Evolutionary conservation across 1,284 basidiomycete species (phyloP), one percentile per base, ranked within the genome.

Genomic region (Cutaneotrichosporon dermatis): DNA sequence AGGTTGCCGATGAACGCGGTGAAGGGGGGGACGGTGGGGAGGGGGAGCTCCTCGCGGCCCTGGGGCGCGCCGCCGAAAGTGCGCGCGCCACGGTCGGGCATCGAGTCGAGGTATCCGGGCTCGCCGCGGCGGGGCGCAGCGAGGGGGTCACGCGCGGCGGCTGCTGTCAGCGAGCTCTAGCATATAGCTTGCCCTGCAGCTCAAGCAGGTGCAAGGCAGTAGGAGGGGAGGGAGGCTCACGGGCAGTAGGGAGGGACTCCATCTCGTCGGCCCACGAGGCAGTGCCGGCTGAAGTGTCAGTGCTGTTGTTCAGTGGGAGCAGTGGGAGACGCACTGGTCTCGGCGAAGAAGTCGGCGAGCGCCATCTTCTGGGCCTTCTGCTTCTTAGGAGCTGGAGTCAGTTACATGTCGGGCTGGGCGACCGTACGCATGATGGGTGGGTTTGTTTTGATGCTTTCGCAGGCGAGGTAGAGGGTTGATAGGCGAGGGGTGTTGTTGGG

Each of bases 1-100:
- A 99, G 82, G 79, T 99, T 99, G 58, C 95, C 96, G 66, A 99
- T 83, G 70, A 93, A 99, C 7, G 91, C 94, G 42, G 94, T 99
- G 80, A 86, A 99, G 10, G 96, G 96, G 12, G 96, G 92, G 63
- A 86, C 85, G 51, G 90, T 90, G n/a, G 96, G 96, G 41, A 99
- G 79, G 36, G 96, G 94, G 12, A 98, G 81, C 75, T 99, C 95
- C 72, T 94, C 92, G 63, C 93, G 86, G 52, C 84, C 82, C 62
- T 85, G 82, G 33, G 79, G 75, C 36, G 72, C 75, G 54, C 73
- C 69, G 43, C 63, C 42, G 65, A 73, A 70, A 3, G 25, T 25
- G 53, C 65, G 63, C 35, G 61, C 51, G 9, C 34, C 15, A 49
- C 76, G 71, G 63, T 77, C 74, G n/a, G 77, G 77, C 69, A 77